Evolutionary conservation across 148 eudicot species (phyloP).

Genomic region (Chenopodium berlandieri): DNA sequence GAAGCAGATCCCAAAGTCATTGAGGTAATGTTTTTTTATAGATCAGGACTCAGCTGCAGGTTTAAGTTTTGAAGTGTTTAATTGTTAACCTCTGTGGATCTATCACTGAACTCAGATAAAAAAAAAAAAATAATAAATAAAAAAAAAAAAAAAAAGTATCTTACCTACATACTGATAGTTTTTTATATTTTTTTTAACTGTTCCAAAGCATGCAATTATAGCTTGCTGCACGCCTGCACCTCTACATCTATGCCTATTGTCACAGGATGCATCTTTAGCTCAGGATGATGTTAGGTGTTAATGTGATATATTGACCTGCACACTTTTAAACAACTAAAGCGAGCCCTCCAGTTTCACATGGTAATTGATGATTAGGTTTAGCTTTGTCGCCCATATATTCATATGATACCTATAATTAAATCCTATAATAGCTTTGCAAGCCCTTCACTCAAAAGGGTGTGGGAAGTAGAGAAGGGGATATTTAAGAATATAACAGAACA

Average conservation of each 20-base stretch:
- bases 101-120: background rate
- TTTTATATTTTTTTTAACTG: background rate
- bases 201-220: background rate
- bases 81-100: background rate
- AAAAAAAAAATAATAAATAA: background rate
- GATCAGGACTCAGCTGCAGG: background rate
- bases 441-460: background rate
- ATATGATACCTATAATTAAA: background rate
- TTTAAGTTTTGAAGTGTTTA: no score
- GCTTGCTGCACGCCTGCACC: background rate
- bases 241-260: background rate
- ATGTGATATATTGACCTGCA: background rate
- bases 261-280: no score
- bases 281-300: no score
- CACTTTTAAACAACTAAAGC: background rate
- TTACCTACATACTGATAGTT: background rate
- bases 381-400: background rate
- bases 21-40: slow-evolving; percentile 45
- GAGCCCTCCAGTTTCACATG: no score
- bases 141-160: background rate
- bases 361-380: background rate
- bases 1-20: slow-evolving; percentile 50
- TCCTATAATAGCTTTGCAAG: no score
- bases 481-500: background rate
- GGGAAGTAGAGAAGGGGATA: background rate